Conservation (phyloP, 768 basidiomycete species). For the Pulveroboletus ravenelii region DNA sequence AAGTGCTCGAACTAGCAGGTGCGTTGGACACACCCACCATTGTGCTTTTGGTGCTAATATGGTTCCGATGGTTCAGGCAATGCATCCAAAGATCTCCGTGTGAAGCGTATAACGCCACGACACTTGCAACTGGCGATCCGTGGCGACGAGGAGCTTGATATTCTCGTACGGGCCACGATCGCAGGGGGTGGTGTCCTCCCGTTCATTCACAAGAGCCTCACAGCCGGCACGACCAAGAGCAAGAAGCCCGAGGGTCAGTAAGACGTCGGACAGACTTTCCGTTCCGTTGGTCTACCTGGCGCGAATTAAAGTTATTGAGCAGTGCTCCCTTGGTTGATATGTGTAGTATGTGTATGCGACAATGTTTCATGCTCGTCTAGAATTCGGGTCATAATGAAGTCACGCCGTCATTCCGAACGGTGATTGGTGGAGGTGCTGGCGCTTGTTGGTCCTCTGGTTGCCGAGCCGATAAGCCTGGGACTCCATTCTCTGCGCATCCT, state of each 20-base stretch:
- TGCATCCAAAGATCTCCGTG: slow-evolving; percentile 94
- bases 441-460: background rate
- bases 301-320: slow-evolving; percentile 18
- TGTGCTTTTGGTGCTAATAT: background rate
- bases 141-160: slow-evolving; percentile 97
- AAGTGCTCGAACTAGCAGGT: slow-evolving; percentile 95
- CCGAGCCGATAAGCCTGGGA: too few relatives aligned
- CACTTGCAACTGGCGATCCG: slow-evolving; percentile 95
- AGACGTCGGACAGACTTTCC: background rate
- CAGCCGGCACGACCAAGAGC: slow-evolving; percentile 43
- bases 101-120: slow-evolving; percentile 95
- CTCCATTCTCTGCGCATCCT: too few relatives aligned
- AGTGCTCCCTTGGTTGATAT: slow-evolving; percentile 5
- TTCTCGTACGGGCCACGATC: slow-evolving; percentile 89
- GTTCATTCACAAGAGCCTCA: slow-evolving; percentile 85
- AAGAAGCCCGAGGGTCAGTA: slow-evolving; percentile 39
- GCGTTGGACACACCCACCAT: slow-evolving; percentile 19
- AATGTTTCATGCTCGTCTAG: background rate
- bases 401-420: background rate
- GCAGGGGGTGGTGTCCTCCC: slow-evolving; percentile 86
- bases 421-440: background rate
- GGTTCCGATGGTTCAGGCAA: slow-evolving; percentile 53
- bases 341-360: slow-evolving; percentile 16
- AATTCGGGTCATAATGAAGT: background rate
- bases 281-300: slow-evolving; percentile 1